A percentile compares a stretch with the other conserved stretches of the same genome.
These are phyloP conservation scores for Chytriomyces hyalinus DNA, from an alignment of 192 early-diverging fungal species.

Conservation along the genomic window DNA sequence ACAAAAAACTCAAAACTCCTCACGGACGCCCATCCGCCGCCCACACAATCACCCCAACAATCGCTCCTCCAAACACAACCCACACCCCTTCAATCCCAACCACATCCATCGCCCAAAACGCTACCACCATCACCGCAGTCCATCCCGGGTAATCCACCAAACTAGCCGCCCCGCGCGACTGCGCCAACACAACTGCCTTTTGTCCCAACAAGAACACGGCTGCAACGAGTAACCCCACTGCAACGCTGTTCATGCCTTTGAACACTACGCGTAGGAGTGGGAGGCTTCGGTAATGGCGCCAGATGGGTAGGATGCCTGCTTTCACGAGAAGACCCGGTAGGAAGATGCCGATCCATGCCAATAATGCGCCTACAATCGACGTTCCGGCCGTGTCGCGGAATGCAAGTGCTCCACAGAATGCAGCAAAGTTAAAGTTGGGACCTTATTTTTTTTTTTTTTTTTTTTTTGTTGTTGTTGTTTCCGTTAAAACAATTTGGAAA, in stretches of 20 bases:
- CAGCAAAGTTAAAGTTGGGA: constrained; percentile 76
- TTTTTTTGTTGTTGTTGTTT: too few species aligned
- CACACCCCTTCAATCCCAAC: constrained; percentile 9
- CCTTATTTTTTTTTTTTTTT: constrained; percentile 28
- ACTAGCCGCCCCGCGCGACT: not conserved
- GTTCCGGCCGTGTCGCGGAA: constrained; percentile 42
- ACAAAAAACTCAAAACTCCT: not conserved
- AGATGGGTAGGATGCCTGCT: constrained; percentile 66
- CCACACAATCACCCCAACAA: constrained; percentile 19
- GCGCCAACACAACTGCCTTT: constrained; percentile 37
- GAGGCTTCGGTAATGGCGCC: constrained; percentile 44
- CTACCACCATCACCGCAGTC: constrained; percentile 26
- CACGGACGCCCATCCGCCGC: constrained; percentile 20
- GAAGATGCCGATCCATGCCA: constrained; percentile 69
- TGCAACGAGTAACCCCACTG: constrained; percentile 58
- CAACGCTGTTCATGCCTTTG: constrained; percentile 59
- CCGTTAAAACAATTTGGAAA: too few species aligned
- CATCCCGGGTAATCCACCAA: constrained; percentile 39
- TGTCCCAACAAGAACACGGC: constrained; percentile 55
- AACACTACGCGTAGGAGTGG: not conserved
- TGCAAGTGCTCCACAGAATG: constrained; percentile 66
- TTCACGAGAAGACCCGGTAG: constrained; percentile 67
- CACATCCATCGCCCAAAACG: constrained; percentile 33
- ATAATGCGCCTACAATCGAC: constrained; percentile 53
- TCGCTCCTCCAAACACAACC: constrained; percentile 21